Evolutionary conservation across 2,329 filamentous ascomycete species (phyloP).

Genomic region (Pseudogymnoascus sp.): DNA sequence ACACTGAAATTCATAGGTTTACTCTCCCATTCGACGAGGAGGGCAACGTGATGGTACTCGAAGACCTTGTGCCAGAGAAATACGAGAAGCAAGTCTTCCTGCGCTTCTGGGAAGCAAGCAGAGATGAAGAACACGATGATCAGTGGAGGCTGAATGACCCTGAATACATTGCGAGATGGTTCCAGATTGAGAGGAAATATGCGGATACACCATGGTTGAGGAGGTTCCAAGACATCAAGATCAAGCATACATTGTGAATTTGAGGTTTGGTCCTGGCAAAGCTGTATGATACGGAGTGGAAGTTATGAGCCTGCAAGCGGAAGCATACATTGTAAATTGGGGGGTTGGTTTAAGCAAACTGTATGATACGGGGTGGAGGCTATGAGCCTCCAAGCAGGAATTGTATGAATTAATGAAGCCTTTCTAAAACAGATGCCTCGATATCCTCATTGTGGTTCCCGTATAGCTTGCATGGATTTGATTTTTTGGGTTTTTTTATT

Average conservation of each 20-base stretch:
- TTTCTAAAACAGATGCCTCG: neutral
- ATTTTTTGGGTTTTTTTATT: too few species aligned
- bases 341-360: neutral
- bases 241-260: neutral
- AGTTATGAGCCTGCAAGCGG: neutral
- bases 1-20: neutral
- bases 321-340: neutral
- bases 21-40: neutral
- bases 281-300: neutral
- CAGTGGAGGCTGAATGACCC: neutral
- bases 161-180: conserved; percentile 5
- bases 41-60: neutral
- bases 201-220: conserved; percentile 4
- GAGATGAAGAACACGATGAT: neutral
- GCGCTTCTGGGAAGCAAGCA: neutral
- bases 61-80: neutral
- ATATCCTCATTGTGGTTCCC: neutral
- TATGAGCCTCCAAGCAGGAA: neutral
- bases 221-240: neutral
- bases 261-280: neutral
- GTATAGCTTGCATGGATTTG: neutral
- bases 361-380: neutral
- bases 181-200: neutral
- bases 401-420: neutral
- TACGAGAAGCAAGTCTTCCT: conserved; percentile 1